Percentiles rank a stretch among this genome's conserved stretches.
Conservation (phyloP, 1,284 basidiomycete genomes). For the Pisolithus thermaeus region DNA sequence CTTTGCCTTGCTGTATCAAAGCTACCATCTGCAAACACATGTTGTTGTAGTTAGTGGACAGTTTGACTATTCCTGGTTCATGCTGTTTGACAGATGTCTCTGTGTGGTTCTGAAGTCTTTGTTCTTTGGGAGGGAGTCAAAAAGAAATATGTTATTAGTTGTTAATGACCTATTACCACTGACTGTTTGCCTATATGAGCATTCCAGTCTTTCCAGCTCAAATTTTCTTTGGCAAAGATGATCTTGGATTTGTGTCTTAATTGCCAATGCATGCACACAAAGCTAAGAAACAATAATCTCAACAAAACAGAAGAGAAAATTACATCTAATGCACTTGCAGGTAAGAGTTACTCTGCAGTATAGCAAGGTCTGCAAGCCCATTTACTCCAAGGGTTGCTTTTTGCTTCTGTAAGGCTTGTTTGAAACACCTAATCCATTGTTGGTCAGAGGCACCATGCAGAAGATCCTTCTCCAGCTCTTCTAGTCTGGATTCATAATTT, state of each 20-base stretch:
- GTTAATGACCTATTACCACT: too few species aligned
- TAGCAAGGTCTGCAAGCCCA: background rate
- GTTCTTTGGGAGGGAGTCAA: background rate
- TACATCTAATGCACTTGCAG: constrained; percentile 2
- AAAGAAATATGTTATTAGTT: too few species aligned
- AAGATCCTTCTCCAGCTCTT: background rate
- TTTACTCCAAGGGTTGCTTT: too few species aligned
- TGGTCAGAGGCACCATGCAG: background rate
- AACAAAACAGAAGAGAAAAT: too few species aligned
- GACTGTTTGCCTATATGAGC: too few species aligned
- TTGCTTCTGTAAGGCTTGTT: background rate
- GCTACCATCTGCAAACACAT: constrained; percentile 2
- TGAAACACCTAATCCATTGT: background rate
- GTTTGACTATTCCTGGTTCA: constrained; percentile 4
- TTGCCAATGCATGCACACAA: too few species aligned
- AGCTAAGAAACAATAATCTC: too few species aligned
- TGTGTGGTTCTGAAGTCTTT: constrained; percentile 6
- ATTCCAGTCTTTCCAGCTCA: too few species aligned
- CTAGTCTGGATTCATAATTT: background rate
- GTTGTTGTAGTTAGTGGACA: constrained; percentile 5
- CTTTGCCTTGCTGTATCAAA: constrained; percentile 3
- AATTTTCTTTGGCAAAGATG: too few species aligned
- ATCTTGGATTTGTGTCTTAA: too few species aligned
- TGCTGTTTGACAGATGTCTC: constrained; percentile 1
- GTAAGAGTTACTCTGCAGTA: constrained; percentile 9